phyloP scores from a whole-genome alignment of 306 rosid genomes.

The Herpetospermum pedunculosum region DNA sequence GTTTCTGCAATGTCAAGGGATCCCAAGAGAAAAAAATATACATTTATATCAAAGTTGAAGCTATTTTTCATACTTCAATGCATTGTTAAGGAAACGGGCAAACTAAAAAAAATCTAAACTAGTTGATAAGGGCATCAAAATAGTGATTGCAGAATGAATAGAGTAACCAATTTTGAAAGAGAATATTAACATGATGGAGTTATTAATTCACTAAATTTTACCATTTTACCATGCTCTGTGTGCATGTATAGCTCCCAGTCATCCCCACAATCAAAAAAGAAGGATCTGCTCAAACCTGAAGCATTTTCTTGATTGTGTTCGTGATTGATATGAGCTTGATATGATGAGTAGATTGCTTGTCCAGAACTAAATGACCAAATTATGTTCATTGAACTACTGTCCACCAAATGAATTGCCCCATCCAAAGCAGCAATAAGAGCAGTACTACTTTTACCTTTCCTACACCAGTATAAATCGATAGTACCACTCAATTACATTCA shows the following conservation, averaged over 20 bases:
- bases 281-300: slow-evolving; percentile 16
- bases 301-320: slow-evolving; percentile 28
- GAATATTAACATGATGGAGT: slow-evolving; percentile 1
- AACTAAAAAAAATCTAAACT: neutral
- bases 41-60: neutral
- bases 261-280: slow-evolving; percentile 55
- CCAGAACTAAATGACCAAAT: slow-evolving; percentile 71
- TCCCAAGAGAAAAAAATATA: neutral
- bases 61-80: neutral
- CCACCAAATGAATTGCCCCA: slow-evolving; percentile 57
- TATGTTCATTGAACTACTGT: slow-evolving; percentile 28
- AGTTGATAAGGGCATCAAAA: neutral
- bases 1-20: slow-evolving; percentile 42
- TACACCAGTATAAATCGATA: neutral
- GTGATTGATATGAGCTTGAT: slow-evolving; percentile 26
- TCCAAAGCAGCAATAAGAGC: slow-evolving; percentile 40
- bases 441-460: slow-evolving; percentile 27
- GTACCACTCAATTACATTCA: neutral
- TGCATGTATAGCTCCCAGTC: slow-evolving; percentile 57
- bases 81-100: neutral
- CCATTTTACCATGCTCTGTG: slow-evolving; percentile 45
- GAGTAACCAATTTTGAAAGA: neutral
- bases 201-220: slow-evolving; percentile 11
- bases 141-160: neutral
- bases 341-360: slow-evolving; percentile 41